Base-by-base conservation (phyloP, 768 basidiomycete species). In the Termitomyces sp. region DNA sequence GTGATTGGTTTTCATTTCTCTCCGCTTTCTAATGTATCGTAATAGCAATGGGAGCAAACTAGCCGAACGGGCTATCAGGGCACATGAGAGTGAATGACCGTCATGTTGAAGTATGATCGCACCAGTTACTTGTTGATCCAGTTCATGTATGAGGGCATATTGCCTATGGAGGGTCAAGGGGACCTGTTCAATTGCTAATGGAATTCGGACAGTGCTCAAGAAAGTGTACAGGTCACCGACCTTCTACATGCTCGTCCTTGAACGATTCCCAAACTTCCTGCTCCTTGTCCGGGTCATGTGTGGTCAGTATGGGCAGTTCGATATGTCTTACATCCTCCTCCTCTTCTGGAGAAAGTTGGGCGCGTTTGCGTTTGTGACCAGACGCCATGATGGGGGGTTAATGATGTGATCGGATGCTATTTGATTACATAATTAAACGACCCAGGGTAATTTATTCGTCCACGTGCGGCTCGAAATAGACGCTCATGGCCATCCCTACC, bases 221-320 rank as follows among this genome's bases (percentile, higher is more conserved):
- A 43, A 38, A 19, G 37, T 45, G 35, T 6, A 30, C 11, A 15
- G 46, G 34, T 32, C 17, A 58, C 75, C 47, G 42, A 86, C 90
- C 81, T 79, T 91, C 90, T 66, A 83, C 84, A 61, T 90, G 82
- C 57, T 92, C 87, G 63, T 92, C 90, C 64, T 82, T 80, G 65
- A 92, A 80, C 38, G 82, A 73, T 45, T 88, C 84, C 87, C 88
- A 89, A 37, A 88, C 75, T 32, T 83, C 82, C 56, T 72, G 76
- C 60, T 87, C 86, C 65, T 79, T 83, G 62, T 80, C 75, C 22
- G 60, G 64, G 44, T 59, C 62, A 57, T 59, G 60, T 58, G 50
- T 58, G 21, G 54, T 58, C 7, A 19, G n/a, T 21, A 55, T 58
- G 21, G 59, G 59, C 50, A 47, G 56, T 46, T 65, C 61, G 21